These are phyloP conservation scores for Apiotrichum domesticum DNA, from an alignment of 1,284 basidiomycete species.

Conservation along the genomic window DNA sequence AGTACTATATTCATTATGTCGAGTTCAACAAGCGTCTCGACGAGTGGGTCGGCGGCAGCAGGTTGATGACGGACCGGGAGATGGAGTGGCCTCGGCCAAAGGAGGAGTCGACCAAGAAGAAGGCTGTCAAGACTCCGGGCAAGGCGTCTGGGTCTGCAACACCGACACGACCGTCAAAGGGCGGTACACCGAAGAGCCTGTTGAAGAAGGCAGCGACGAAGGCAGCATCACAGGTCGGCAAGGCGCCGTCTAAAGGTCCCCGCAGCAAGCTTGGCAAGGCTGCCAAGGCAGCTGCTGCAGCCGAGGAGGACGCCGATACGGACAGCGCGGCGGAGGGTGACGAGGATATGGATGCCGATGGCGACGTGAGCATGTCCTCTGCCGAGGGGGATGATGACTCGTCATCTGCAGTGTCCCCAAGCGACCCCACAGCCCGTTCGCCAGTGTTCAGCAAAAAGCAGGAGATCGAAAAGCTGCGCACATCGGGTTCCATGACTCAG, in stretches of 20 bases:
- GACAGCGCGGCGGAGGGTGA: conserved; percentile 42
- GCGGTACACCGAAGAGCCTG: conserved; percentile 48
- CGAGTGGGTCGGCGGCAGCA: conserved; percentile 91
- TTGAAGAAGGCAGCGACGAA: conserved; percentile 71
- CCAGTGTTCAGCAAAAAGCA: conserved; percentile 84
- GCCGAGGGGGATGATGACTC: conserved; percentile 44
- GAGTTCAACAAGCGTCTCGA: conserved; percentile 98
- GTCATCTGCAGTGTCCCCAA: conserved; percentile 48
- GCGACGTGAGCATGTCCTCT: conserved; percentile 52
- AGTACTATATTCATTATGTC: conserved; percentile 97
- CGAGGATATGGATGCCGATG: conserved; percentile 56
- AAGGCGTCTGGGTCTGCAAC: conserved; percentile 21
- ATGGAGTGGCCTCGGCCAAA: conserved; percentile 76
- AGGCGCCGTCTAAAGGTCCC: conserved; percentile 34
- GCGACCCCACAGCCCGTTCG: conserved; percentile 45
- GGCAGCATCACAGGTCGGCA: conserved; percentile 48
- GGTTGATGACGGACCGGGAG: conserved; percentile 76
- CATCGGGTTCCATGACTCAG: conserved; percentile 98
- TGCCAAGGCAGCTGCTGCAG: conserved; percentile 23
- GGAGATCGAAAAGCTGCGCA: conserved; percentile 96
- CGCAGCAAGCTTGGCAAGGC: conserved; percentile 33
- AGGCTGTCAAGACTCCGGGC: conserved; percentile 45
- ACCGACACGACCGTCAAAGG: conserved; percentile 20
- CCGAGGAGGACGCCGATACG: conserved; percentile 49
- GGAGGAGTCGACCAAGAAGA: conserved; percentile 45